These are phyloP conservation scores for Aschersonia sp. DNA, from an alignment of 2,329 filamentous ascomycete genomes.

Conservation along the genomic window DNA sequence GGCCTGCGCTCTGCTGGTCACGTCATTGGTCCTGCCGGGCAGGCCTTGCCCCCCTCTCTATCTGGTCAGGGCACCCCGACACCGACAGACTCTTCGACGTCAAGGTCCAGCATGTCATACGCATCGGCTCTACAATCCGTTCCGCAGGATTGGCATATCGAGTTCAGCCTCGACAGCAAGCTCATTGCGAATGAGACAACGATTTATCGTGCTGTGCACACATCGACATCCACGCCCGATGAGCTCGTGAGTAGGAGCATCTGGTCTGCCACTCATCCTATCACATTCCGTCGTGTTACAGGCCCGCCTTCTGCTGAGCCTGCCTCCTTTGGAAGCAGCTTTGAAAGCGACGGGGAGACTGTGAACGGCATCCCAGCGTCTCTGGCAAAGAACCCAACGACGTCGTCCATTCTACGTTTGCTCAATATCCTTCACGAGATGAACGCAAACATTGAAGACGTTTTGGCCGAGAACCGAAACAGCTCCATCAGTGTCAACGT, in stretches of 20 bases:
- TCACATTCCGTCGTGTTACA: conserved; percentile 77
- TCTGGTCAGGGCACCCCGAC: conserved; percentile 29
- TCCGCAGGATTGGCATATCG: conserved; percentile 92
- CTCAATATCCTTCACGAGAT: conserved; percentile 84
- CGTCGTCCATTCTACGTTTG: conserved; percentile 73
- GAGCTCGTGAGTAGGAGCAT: conserved; percentile 63
- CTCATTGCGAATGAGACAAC: conserved; percentile 83
- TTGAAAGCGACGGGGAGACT: conserved; percentile 36
- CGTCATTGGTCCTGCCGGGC: conserved; percentile 9
- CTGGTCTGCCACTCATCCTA: conserved; percentile 80
- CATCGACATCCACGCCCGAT: conserved; percentile 31
- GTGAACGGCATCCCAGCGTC: conserved; percentile 58
- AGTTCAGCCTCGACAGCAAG: conserved; percentile 79
- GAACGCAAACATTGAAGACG: conserved; percentile 86
- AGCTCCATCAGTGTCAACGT: conserved; percentile 55
- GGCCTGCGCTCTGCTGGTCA: conserved; percentile 24
- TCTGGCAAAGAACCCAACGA: conserved; percentile 68
- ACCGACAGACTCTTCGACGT: conserved; percentile 40
- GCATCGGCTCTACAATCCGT: conserved; percentile 66
- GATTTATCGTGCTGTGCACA: conserved; percentile 87
- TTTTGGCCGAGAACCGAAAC: conserved; percentile 60
- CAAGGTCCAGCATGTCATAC: conserved; percentile 54
- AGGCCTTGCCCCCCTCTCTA: conserved; percentile 1
- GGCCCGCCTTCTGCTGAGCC: conserved; percentile 69
- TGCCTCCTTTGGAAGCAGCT: conserved; percentile 38